Evolutionary conservation across 2,329 filamentous ascomycete species (phyloP), one percentile per base, ranked within the genome.

Genomic region (Fusarium zealandicum): DNA sequence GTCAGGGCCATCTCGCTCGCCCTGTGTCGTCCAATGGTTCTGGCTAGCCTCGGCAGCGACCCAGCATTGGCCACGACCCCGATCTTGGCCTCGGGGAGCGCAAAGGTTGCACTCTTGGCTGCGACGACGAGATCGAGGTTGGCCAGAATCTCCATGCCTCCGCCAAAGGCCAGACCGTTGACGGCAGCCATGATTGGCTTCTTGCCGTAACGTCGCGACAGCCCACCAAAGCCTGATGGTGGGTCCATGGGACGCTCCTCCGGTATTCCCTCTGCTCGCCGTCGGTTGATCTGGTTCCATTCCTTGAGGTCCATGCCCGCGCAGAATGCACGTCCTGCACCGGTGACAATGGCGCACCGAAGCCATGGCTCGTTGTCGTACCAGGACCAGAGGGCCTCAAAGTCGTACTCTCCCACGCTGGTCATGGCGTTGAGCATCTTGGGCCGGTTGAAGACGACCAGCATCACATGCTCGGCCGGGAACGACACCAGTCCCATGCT

Each of bases 101-200:
- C 83, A 68, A 93, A 92, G 20, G 73, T 75, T 0, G 89, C 88
- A 11, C 70, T 61, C 3, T 74, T 69, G 3, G 80, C 75, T 4
- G 89, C 88, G 27, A 93, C 72, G 3, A 92, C 81, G 51, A 93
- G 75, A 75, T 95, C 90, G 59, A 82, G 83, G 72, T 92, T 91
- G 41, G 89, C 76, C 11, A 85, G 80, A 75, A 92, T 90, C 76
- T 93, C 90, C 73, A 90, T 87, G 2, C 89, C 90, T 46, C 90
- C 90, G 30, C 90, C 90, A 38, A 90, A 80, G 52, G 88, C 90
- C 14, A 89, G 76, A 6, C 90, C 90, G 67, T 92, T 90, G 16
- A 93, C 87, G 1, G 90, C 90, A 1, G 86, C 88, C 22, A 93
- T 82, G 49, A 93, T 80, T 6, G 90, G 90, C 68, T 93, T 93